These are phyloP conservation scores for Meripilus lineatus DNA, from an alignment of 1,284 basidiomycete genomes.

Conservation along the genomic window DNA sequence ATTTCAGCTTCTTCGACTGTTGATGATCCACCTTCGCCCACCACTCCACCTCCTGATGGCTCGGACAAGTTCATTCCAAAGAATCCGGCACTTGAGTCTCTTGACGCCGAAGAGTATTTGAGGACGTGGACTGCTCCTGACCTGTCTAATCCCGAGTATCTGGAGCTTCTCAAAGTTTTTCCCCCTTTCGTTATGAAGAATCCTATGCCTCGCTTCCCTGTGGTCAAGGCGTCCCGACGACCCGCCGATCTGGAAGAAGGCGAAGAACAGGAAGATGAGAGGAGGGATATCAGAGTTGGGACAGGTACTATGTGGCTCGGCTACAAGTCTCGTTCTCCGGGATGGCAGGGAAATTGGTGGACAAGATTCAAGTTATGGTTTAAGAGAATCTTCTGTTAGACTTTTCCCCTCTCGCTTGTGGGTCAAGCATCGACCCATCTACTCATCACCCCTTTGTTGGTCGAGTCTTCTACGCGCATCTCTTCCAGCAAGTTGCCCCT, in stretches of 20 bases:
- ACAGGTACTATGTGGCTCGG: constrained; percentile 72
- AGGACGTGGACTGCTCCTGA: constrained; percentile 70
- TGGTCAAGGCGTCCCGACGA: constrained; percentile 24
- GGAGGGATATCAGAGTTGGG: constrained; percentile 56
- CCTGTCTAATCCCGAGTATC: constrained; percentile 59
- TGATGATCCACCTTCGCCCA: constrained; percentile 38
- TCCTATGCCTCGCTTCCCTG: constrained; percentile 59
- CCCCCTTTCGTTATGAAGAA: constrained; percentile 63
- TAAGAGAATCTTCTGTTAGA: constrained; percentile 57
- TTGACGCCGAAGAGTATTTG: constrained; percentile 47
- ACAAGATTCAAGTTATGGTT: constrained; percentile 66
- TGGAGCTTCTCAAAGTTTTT: constrained; percentile 59
- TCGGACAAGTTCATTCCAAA: constrained; percentile 28
- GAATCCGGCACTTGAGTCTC: constrained; percentile 30
- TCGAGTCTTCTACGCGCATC: neutral
- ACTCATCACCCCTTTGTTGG: neutral
- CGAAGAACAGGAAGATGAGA: constrained; percentile 45
- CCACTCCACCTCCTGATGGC: constrained; percentile 31
- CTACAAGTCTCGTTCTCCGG: constrained; percentile 45
- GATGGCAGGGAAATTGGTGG: constrained; percentile 74
- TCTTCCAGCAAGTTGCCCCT: neutral
- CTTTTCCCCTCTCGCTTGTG: constrained; percentile 2
- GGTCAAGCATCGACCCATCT: neutral
- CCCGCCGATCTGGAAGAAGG: constrained; percentile 61
- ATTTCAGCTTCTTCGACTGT: constrained; percentile 25